Evolutionary conservation across 306 rosid species (phyloP).

Genomic region (Begonia peltatifolia): DNA sequence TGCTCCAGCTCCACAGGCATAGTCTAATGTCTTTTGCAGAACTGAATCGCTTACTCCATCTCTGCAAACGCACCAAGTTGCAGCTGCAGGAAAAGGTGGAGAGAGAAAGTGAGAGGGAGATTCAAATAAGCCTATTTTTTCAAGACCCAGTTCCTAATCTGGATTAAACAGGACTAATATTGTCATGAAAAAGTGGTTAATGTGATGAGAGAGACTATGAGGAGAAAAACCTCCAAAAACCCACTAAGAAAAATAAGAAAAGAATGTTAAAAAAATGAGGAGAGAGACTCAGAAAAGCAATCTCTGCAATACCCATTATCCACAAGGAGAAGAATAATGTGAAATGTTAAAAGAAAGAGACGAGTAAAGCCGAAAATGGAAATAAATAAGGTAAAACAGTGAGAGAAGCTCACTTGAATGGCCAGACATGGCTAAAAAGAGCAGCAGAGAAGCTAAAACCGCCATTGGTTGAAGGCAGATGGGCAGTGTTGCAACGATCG

Average conservation of each 20-base stretch:
- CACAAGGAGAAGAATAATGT: too few relatives aligned
- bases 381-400: background rate
- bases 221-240: too few relatives aligned
- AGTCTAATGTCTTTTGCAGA: conserved; percentile 62
- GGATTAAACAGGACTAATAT: too few relatives aligned
- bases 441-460: conserved; percentile 29
- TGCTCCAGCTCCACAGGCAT: conserved; percentile 90
- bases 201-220: too few relatives aligned
- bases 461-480: conserved; percentile 26
- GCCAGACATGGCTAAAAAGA: conserved; percentile 46
- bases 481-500: conserved; percentile 5
- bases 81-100: conserved; percentile 21
- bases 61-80: conserved; percentile 70
- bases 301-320: too few relatives aligned
- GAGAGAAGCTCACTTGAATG: conserved; percentile 41
- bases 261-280: too few relatives aligned
- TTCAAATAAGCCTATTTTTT: too few relatives aligned
- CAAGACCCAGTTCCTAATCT: too few relatives aligned
- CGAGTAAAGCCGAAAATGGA: background rate
- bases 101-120: too few relatives aligned
- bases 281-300: too few relatives aligned
- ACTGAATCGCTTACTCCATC: conserved; percentile 31
- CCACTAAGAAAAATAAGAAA: too few relatives aligned
- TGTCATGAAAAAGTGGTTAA: too few relatives aligned
- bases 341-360: background rate